These are phyloP conservation scores for Wickerhamomyces rabaulensis DNA, from an alignment of 805 yeast species.

Conservation along the genomic window DNA sequence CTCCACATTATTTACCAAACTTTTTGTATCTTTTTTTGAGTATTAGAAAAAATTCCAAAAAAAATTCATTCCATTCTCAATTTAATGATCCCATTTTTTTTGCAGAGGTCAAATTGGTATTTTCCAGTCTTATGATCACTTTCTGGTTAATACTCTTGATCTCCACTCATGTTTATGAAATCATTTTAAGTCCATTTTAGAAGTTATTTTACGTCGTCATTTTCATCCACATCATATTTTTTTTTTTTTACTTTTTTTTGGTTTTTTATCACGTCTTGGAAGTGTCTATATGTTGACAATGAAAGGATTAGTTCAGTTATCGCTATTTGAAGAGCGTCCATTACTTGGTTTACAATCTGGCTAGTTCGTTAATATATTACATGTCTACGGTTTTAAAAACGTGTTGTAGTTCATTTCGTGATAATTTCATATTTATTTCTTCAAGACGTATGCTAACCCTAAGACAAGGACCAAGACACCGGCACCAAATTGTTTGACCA, in stretches of 20 bases:
- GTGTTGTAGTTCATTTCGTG: background rate
- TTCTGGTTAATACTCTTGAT: background rate
- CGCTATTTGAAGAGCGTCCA: too few species aligned
- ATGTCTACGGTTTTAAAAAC: background rate
- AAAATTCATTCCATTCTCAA: background rate
- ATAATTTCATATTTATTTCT: background rate
- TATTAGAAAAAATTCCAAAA: background rate
- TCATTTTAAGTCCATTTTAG: background rate
- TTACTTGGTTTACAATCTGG: too few species aligned
- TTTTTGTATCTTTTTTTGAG: background rate
- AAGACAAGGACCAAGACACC: conserved; percentile 1
- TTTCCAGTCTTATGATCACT: background rate
- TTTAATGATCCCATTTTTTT: background rate
- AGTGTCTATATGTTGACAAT: background rate
- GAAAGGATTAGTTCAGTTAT: background rate
- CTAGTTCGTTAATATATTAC: background rate
- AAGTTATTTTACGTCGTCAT: background rate
- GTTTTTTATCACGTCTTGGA: background rate
- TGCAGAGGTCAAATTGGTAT: background rate
- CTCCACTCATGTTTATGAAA: background rate
- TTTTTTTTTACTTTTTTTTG: too few species aligned
- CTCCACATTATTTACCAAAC: background rate
- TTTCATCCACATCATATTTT: background rate
- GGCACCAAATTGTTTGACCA: conserved; percentile 5
- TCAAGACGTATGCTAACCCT: conserved; percentile 1